Evolutionary conservation across 345 rosid species (phyloP).

Genomic region (Syzygium grande): DNA sequence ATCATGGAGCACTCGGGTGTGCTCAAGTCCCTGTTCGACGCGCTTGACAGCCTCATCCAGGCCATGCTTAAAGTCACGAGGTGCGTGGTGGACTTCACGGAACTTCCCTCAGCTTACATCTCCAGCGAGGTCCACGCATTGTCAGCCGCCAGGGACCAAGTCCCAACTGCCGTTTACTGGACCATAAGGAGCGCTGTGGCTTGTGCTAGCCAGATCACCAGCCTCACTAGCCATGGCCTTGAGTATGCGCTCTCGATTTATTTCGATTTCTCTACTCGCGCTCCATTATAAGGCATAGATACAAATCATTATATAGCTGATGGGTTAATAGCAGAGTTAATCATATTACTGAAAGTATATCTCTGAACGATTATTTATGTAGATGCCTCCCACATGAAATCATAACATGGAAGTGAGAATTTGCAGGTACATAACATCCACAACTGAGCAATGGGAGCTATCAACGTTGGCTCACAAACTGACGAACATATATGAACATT

Average conservation of each 20-base stretch:
- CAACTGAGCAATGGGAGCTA: conserved; percentile 81
- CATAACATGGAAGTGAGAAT: background rate
- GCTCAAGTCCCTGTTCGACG: conserved; percentile 49
- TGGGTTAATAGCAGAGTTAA: background rate
- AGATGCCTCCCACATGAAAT: background rate
- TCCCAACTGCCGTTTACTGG: conserved; percentile 80
- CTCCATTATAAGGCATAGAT: background rate
- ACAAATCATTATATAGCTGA: background rate
- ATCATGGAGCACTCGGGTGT: conserved; percentile 34
- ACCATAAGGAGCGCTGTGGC: conserved; percentile 58
- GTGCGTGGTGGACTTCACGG: conserved; percentile 41
- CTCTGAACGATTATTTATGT: background rate
- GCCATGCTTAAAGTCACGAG: conserved; percentile 58
- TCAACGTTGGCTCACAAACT: conserved; percentile 76
- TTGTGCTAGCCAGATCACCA: conserved; percentile 55
- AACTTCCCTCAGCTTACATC: conserved; percentile 53
- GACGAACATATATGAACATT: conserved; percentile 51
- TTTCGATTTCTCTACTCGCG: background rate
- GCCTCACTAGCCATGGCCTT: conserved; percentile 38
- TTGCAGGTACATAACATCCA: conserved; percentile 39
- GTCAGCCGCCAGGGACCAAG: conserved; percentile 24
- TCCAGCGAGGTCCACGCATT: conserved; percentile 28
- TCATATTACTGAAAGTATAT: background rate
- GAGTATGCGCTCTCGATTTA: conserved; percentile 28
- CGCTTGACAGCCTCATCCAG: conserved; percentile 34